Evolutionary conservation across 2,329 filamentous ascomycete species (phyloP).

Genomic region (Cladosporium sp.): DNA sequence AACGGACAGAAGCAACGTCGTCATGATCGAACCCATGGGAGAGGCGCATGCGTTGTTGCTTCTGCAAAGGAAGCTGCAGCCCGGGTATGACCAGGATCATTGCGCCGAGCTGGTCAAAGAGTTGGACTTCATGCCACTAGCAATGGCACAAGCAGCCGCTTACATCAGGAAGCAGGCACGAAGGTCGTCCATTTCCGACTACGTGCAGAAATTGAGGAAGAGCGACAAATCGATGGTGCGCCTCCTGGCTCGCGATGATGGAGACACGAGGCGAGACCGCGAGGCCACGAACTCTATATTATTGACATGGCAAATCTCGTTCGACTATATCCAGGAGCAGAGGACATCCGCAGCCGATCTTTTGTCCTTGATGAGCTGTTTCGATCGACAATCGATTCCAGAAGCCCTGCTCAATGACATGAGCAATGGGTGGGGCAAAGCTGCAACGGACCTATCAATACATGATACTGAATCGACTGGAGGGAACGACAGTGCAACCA

Average conservation of each 20-base stretch:
- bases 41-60: not conserved
- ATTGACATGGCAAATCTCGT: constrained; percentile 21
- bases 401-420: not conserved
- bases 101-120: not conserved
- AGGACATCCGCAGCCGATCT: constrained; percentile 33
- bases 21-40: not conserved
- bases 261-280: constrained; percentile 13
- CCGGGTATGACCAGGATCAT: not conserved
- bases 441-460: too few species aligned
- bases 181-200: constrained; percentile 30
- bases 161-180: constrained; percentile 27
- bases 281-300: constrained; percentile 18
- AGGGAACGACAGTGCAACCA: not conserved
- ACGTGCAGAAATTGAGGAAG: constrained; percentile 34
- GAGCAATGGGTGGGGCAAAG: not conserved
- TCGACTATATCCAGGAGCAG: constrained; percentile 17
- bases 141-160: constrained; percentile 29
- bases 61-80: not conserved
- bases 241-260: not conserved
- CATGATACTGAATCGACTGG: not conserved
- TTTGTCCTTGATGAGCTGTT: constrained; percentile 44
- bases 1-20: not conserved
- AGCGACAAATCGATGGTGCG: constrained; percentile 26
- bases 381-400: constrained; percentile 28
- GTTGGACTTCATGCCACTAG: constrained; percentile 31